These are phyloP conservation scores for Triglochin maritima DNA, from an alignment of 106 monocot species.

Conservation along the genomic window DNA sequence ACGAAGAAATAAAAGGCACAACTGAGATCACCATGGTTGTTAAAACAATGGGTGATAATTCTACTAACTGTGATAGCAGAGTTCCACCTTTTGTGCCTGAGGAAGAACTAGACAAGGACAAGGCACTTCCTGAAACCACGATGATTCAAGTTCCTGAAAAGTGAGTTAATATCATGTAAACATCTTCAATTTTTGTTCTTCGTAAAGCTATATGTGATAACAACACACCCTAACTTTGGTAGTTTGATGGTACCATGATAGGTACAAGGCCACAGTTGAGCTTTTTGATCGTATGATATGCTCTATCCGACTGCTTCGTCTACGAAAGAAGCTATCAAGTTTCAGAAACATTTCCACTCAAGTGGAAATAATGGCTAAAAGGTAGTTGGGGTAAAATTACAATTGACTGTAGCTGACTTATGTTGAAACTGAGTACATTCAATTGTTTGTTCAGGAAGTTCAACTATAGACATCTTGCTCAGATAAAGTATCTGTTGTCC, in stretches of 20 bases:
- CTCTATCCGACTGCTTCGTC: slow-evolving; percentile 17
- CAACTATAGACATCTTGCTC: slow-evolving; percentile 13
- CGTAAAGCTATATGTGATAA: not conserved
- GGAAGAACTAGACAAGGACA: not conserved
- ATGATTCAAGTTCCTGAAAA: slow-evolving; percentile 3
- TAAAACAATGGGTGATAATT: not conserved
- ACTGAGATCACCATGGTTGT: not conserved
- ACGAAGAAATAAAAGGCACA: not conserved
- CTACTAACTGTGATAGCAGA: not conserved
- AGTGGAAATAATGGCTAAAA: slow-evolving; percentile 19
- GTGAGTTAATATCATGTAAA: not conserved
- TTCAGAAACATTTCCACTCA: slow-evolving; percentile 17
- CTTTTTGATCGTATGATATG: slow-evolving; percentile 14
- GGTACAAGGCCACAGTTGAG: slow-evolving; percentile 12
- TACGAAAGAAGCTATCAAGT: slow-evolving; percentile 3
- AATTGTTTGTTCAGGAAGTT: slow-evolving; percentile 12
- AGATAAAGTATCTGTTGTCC: slow-evolving; percentile 16
- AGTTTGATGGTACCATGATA: not conserved
- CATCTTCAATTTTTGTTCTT: not conserved
- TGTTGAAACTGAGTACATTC: not conserved
- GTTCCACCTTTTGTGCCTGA: not conserved
- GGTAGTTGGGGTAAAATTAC: not conserved
- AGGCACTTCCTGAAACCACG: not conserved
- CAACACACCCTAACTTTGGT: too few relatives aligned
- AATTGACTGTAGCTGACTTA: not conserved